Percentiles rank a stretch among this genome's conserved stretches.
phyloP scores from a whole-genome alignment of 345 rosid species.

The Heritiera fomes region DNA sequence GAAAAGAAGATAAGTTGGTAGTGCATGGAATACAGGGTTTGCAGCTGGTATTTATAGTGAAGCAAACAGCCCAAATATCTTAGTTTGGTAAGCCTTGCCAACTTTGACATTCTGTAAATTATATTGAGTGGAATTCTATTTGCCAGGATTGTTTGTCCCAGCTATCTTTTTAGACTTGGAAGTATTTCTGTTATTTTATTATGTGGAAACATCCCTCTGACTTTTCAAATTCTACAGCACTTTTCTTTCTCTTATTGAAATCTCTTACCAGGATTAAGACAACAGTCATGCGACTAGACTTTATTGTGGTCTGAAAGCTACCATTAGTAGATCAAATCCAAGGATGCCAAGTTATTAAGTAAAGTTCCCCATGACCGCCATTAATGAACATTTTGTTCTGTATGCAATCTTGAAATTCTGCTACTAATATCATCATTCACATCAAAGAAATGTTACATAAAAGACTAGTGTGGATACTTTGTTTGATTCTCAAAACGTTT shows the following conservation, averaged over 20 bases:
- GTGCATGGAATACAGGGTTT: conserved; percentile 29
- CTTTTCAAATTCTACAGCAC: conserved; percentile 16
- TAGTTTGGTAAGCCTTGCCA: conserved; percentile 28
- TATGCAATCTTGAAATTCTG: background rate
- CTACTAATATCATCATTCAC: background rate
- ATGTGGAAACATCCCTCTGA: conserved; percentile 24
- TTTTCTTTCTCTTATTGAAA: conserved; percentile 20
- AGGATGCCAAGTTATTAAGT: background rate
- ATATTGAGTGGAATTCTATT: conserved; percentile 17
- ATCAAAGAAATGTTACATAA: background rate
- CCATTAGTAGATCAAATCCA: background rate
- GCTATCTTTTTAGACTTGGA: conserved; percentile 27
- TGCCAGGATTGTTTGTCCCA: conserved; percentile 14
- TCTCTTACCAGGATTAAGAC: conserved; percentile 3
- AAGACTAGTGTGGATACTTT: conserved; percentile 11
- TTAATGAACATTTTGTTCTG: background rate
- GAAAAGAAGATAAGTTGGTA: conserved; percentile 26
- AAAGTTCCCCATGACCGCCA: background rate
- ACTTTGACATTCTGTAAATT: conserved; percentile 34
- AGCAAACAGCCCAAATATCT: conserved; percentile 1
- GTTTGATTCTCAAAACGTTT: background rate
- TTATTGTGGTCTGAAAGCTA: conserved; percentile 15
- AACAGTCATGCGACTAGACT: background rate
- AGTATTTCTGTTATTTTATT: conserved; percentile 7
- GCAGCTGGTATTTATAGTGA: conserved; percentile 46